Evolutionary conservation across 1,139 yeast species (phyloP).

Genomic region (Sugiyamaella xylanicola): DNA sequence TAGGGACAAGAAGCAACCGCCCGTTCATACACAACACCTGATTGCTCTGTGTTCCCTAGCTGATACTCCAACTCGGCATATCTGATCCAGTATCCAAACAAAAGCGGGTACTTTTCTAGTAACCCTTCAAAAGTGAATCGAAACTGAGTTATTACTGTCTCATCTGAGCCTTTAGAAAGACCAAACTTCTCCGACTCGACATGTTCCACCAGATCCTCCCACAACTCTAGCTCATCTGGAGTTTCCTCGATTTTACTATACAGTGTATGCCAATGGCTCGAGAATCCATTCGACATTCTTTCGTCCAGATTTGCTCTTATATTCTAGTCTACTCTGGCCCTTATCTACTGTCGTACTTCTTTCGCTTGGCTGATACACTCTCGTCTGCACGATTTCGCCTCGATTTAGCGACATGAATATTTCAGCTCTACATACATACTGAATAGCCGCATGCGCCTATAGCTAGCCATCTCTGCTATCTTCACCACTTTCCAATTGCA

Average conservation of each 20-base stretch:
- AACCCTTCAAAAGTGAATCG: constrained; percentile 58
- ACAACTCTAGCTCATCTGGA: constrained; percentile 50
- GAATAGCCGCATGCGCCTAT: too few relatives aligned
- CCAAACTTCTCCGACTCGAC: constrained; percentile 32
- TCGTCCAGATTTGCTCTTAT: not conserved
- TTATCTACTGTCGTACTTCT: too few relatives aligned
- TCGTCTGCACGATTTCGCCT: too few relatives aligned
- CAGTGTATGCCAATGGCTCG: constrained; percentile 29
- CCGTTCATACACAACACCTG: constrained; percentile 54
- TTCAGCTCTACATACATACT: too few relatives aligned
- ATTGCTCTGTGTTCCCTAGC: constrained; percentile 55
- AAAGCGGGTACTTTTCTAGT: constrained; percentile 63
- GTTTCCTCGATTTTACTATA: constrained; percentile 34
- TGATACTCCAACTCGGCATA: constrained; percentile 69
- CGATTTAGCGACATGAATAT: too few relatives aligned
- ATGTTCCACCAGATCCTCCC: constrained; percentile 52
- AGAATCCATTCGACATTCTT: constrained; percentile 11
- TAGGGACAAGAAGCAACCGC: constrained; percentile 57
- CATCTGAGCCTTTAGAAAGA: constrained; percentile 51
- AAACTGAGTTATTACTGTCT: constrained; percentile 46
- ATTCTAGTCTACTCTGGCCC: too few relatives aligned
- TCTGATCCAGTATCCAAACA: constrained; percentile 79
- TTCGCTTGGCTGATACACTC: too few relatives aligned
- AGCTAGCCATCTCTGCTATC: too few relatives aligned
- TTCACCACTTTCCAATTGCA: too few relatives aligned